Conservation (phyloP, 2,329 filamentous ascomycete genomes). For the Trichoderma gracile region DNA sequence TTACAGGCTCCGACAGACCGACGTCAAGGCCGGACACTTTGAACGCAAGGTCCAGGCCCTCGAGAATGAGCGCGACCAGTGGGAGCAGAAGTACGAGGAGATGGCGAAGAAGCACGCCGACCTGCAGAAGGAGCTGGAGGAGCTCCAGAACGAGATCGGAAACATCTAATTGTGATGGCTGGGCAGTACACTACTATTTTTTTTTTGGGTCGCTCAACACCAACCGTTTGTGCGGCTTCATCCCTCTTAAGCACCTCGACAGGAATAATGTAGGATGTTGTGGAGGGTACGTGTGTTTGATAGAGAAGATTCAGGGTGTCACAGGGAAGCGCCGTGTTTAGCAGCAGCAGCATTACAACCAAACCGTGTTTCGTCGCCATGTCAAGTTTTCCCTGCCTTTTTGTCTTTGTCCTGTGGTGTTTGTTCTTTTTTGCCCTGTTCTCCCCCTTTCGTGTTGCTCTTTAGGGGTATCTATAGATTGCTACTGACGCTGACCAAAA, state of each 20-base stretch:
- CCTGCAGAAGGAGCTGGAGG: conserved; percentile 86
- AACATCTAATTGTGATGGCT: conserved; percentile 68
- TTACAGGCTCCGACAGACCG: conserved; percentile 90
- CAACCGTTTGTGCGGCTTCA: conserved; percentile 3
- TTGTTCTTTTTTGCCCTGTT: conserved; percentile 31
- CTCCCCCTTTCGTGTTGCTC: conserved; percentile 33
- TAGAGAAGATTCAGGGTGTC: conserved; percentile 33
- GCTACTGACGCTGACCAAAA: conserved; percentile 9
- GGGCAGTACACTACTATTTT: neutral
- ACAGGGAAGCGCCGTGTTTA: conserved; percentile 35
- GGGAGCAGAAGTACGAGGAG: conserved; percentile 98
- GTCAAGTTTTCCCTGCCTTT: conserved; percentile 27
- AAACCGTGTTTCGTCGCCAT: conserved; percentile 37
- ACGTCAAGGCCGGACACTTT: conserved; percentile 98
- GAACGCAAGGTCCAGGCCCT: conserved; percentile 99
- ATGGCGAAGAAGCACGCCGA: conserved; percentile 85
- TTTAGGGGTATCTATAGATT: conserved; percentile 38
- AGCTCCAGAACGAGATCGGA: conserved; percentile 87
- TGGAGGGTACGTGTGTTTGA: conserved; percentile 30
- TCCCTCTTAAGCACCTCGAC: conserved; percentile 9
- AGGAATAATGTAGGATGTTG: conserved; percentile 14
- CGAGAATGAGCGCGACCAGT: conserved; percentile 86
- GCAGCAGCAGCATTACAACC: conserved; percentile 34
- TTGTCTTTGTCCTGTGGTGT: conserved; percentile 30
- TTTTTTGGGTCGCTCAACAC: neutral